These are phyloP conservation scores for Cyclotella cryptica DNA, from an alignment of 108 stramenopile species.

Conservation along the genomic window DNA sequence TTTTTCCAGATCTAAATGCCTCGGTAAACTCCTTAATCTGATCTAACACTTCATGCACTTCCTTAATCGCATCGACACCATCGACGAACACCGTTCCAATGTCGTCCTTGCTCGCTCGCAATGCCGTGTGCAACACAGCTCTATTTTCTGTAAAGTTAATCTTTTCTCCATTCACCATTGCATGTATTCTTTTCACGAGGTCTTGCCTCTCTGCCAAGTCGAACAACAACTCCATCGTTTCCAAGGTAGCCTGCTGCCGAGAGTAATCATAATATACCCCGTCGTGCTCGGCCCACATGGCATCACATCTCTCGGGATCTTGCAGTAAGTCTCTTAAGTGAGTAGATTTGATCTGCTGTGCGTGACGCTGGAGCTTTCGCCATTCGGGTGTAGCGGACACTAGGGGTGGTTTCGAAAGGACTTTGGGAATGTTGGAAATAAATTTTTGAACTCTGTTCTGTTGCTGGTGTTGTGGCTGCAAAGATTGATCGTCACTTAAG, in stretches of 20 bases:
- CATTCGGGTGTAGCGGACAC: slow-evolving; percentile 79
- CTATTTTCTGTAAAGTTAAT: slow-evolving; percentile 98
- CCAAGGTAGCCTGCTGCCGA: slow-evolving; percentile 76
- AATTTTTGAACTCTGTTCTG: slow-evolving; percentile 5
- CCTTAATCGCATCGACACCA: slow-evolving; percentile 86
- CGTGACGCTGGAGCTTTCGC: slow-evolving; percentile 72
- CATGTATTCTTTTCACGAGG: slow-evolving; percentile 74
- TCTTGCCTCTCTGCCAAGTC: slow-evolving; percentile 78
- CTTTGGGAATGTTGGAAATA: slow-evolving; percentile 18
- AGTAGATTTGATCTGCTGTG: slow-evolving; percentile 50
- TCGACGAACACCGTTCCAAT: slow-evolving; percentile 83
- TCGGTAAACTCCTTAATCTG: slow-evolving; percentile 91
- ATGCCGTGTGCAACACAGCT: slow-evolving; percentile 97
- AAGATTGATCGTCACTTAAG: slow-evolving; percentile 9
- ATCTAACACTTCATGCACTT: slow-evolving; percentile 94
- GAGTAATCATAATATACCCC: slow-evolving; percentile 91
- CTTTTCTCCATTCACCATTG: slow-evolving; percentile 92
- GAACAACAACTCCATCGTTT: slow-evolving; percentile 84
- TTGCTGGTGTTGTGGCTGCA: slow-evolving; percentile 5
- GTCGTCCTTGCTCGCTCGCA: slow-evolving; percentile 82
- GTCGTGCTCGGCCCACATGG: slow-evolving; percentile 86
- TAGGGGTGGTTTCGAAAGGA: slow-evolving; percentile 38
- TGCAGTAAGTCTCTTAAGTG: slow-evolving; percentile 85
- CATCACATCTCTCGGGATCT: slow-evolving; percentile 69
- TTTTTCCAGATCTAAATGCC: slow-evolving; percentile 83